phyloP scores from a whole-genome alignment of 345 rosid genomes.

The Lumnitzera littorea region DNA sequence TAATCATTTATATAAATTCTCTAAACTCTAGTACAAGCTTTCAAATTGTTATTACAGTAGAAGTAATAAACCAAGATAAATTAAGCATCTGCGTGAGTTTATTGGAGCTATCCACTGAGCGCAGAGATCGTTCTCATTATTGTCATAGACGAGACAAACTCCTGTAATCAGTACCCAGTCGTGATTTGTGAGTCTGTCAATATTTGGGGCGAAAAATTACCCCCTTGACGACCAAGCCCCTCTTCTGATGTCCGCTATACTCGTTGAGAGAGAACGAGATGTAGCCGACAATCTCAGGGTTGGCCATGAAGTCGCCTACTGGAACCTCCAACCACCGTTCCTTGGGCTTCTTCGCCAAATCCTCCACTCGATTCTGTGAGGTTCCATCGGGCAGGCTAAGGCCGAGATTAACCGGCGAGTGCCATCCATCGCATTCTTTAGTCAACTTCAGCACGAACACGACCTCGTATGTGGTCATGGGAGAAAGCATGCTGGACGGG shows the following conservation, averaged over 20 bases:
- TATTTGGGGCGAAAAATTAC: no score
- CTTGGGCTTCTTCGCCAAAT: neutral
- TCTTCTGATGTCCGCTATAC: neutral
- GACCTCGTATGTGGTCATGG: neutral
- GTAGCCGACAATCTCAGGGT: neutral
- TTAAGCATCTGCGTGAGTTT: no score
- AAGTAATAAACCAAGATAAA: no score
- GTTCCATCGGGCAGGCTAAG: neutral
- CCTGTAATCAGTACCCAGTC: no score
- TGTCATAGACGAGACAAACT: no score
- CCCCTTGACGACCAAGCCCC: constrained; percentile 1
- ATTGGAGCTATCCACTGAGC: no score
- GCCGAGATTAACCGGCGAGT: neutral
- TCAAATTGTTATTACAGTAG: no score
- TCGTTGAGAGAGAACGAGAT: neutral
- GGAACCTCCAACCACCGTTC: neutral
- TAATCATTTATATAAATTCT: no score
- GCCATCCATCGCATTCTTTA: neutral
- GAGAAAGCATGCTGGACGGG: neutral
- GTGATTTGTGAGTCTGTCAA: no score
- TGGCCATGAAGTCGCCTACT: neutral
- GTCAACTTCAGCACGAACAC: neutral
- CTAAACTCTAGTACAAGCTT: no score
- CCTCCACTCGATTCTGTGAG: neutral
- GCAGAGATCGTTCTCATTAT: no score